These are phyloP conservation scores for Picea glauca DNA, from an alignment of 75 land plant genomes.

Conservation along the genomic window DNA sequence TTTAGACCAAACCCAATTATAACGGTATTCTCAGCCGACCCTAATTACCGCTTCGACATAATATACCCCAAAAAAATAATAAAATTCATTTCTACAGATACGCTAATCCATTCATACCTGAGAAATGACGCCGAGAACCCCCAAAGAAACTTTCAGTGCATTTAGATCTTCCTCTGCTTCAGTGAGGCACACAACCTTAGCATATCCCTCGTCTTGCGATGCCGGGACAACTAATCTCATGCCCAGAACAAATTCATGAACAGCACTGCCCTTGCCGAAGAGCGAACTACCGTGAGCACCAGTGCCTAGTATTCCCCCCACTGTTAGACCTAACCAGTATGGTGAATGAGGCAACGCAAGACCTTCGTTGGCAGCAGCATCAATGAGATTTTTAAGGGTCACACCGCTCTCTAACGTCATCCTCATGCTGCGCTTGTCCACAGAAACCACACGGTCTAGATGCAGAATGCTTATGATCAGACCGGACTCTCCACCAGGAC, in stretches of 20 bases:
- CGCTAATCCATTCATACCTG: conserved; percentile 21
- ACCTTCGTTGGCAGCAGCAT: conserved; percentile 20
- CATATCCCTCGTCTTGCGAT: conserved; percentile 44
- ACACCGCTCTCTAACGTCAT: conserved; percentile 26
- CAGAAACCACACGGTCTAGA: conserved; percentile 11
- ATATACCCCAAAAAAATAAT: no score
- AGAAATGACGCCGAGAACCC: conserved; percentile 75
- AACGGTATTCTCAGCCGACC: no score
- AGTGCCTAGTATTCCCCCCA: conserved; percentile 40
- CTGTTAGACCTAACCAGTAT: conserved; percentile 39
- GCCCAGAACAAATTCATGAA: conserved; percentile 36
- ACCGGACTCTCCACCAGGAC: conserved; percentile 33
- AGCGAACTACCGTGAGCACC: conserved; percentile 52
- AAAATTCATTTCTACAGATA: no score
- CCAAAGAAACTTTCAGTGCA: conserved; percentile 68
- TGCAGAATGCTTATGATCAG: conserved; percentile 28
- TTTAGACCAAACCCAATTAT: no score
- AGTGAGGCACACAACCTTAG: conserved; percentile 30
- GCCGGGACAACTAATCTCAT: conserved; percentile 26
- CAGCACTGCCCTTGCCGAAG: conserved; percentile 34
- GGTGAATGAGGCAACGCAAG: conserved; percentile 37
- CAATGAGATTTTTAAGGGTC: background rate
- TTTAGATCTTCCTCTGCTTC: conserved; percentile 30
- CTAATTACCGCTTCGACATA: no score
- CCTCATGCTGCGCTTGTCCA: conserved; percentile 6